Evolutionary conservation across 1,139 yeast species (phyloP).

Genomic region (Blastobotrys ciferrii): DNA sequence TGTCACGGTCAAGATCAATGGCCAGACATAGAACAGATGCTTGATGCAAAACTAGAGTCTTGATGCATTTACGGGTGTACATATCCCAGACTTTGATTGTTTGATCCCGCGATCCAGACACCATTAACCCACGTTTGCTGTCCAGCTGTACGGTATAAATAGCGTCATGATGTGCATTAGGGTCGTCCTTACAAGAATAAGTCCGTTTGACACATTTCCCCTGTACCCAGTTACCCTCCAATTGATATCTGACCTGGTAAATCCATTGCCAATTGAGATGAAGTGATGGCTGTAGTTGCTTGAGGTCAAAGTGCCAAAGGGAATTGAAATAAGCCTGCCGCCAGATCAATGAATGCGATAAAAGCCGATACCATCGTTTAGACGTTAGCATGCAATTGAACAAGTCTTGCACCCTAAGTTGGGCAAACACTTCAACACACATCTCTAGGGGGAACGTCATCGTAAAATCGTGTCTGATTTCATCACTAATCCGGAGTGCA

Average conservation of each 20-base stretch:
- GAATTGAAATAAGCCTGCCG: conserved; percentile 2
- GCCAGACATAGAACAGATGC: conserved; percentile 16
- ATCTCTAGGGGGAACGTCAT: conserved; percentile 10
- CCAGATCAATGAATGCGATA: conserved; percentile 13
- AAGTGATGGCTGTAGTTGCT: background rate
- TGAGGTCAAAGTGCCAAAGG: conserved; percentile 8
- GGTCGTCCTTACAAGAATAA: conserved; percentile 1
- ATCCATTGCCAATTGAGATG: conserved; percentile 13
- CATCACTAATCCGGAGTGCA: background rate
- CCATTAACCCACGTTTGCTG: conserved; percentile 7
- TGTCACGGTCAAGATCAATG: conserved; percentile 16
- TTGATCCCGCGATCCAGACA: conserved; percentile 16
- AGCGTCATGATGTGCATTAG: conserved; percentile 14
- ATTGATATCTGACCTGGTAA: conserved; percentile 8
- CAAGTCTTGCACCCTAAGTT: conserved; percentile 9
- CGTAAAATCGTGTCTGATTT: background rate
- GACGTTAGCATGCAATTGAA: conserved; percentile 8
- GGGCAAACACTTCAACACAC: conserved; percentile 13
- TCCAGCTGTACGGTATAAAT: conserved; percentile 17
- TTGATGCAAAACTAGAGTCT: conserved; percentile 12
- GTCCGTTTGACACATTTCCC: conserved; percentile 15
- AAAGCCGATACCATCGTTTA: conserved; percentile 10
- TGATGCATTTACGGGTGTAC: conserved; percentile 12
- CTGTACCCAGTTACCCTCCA: conserved; percentile 13
- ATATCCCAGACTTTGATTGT: conserved; percentile 16